Percentiles rank a stretch among this genome's conserved stretches.
Conservation (phyloP, 164 flowering plant genomes). For the Tetrastigma voinierianum region DNA sequence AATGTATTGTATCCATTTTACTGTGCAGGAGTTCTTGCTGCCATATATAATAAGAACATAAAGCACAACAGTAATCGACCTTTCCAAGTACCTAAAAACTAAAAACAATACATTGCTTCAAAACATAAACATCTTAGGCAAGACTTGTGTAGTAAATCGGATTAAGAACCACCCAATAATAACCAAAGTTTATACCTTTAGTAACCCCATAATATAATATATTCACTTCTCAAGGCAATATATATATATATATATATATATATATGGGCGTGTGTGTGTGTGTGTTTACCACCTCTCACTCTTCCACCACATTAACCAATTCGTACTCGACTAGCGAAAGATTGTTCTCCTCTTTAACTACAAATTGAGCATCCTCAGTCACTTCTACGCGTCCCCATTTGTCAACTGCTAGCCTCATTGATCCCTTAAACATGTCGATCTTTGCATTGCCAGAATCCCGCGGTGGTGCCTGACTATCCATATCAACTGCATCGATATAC, state of each 20-base stretch:
- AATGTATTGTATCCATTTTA: too few species aligned
- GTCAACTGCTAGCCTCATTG: constrained; percentile 47
- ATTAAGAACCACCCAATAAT: neutral
- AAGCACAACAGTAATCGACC: too few species aligned
- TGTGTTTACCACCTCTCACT: constrained; percentile 3
- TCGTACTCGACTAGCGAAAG: constrained; percentile 39
- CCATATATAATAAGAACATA: too few species aligned
- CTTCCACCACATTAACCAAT: constrained; percentile 28
- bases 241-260: too few species aligned
- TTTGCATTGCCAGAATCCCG: constrained; percentile 38
- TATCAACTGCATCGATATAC: constrained; percentile 26
- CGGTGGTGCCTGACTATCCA: constrained; percentile 29
- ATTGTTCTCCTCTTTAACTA: constrained; percentile 34
- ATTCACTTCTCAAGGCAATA: constrained; percentile 6
- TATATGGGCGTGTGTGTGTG: too few species aligned
- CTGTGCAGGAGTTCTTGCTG: too few species aligned
- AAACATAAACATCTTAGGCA: neutral
- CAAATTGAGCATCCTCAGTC: constrained; percentile 34
- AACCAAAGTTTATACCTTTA: constrained; percentile 12
- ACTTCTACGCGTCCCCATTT: constrained; percentile 46
- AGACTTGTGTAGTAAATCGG: constrained; percentile 10
- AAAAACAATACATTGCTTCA: neutral
- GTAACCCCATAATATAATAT: neutral
- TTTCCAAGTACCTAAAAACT: neutral
- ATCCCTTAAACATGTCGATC: constrained; percentile 41